Evolutionary conservation across 2,329 filamentous ascomycete species (phyloP).

Genomic region (Herpotrichia juniperi): DNA sequence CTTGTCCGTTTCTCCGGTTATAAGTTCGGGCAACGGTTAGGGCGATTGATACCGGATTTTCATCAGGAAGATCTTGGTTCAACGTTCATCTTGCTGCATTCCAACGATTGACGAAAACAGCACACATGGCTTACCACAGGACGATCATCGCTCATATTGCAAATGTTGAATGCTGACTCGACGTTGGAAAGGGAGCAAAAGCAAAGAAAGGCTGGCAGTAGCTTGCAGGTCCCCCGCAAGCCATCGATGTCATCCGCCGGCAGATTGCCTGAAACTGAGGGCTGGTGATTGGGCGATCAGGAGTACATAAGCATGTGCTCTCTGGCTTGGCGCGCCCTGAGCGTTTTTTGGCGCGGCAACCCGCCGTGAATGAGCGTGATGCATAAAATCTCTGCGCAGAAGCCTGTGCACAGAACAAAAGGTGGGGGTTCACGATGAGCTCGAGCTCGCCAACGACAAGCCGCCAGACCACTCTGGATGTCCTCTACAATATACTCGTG

Average conservation of each 20-base stretch:
- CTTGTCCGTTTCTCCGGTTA: conserved; percentile 8
- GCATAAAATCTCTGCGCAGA: conserved; percentile 20
- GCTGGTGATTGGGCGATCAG: conserved; percentile 18
- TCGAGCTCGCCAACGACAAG: conserved; percentile 6
- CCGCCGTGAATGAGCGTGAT: conserved; percentile 13
- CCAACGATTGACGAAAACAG: conserved; percentile 4
- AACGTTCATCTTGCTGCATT: background rate
- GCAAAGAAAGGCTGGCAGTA: conserved; percentile 1
- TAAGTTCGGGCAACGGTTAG: conserved; percentile 3
- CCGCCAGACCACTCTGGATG: background rate
- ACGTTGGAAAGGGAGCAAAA: background rate
- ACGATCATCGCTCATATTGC: background rate
- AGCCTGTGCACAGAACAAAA: conserved; percentile 4
- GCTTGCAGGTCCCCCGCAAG: conserved; percentile 17
- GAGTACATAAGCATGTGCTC: conserved; percentile 16
- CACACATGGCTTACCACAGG: background rate
- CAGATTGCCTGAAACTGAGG: conserved; percentile 12
- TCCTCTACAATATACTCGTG: background rate
- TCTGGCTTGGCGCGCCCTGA: conserved; percentile 14
- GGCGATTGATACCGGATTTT: background rate
- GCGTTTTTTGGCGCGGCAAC: conserved; percentile 15
- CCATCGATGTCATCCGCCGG: conserved; percentile 18
- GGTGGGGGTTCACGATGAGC: conserved; percentile 16
- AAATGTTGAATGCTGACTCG: background rate
- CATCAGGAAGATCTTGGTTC: background rate